These are phyloP conservation scores for Fusarium ambrosium DNA, from an alignment of 2,329 filamentous ascomycete species.

Conservation along the genomic window DNA sequence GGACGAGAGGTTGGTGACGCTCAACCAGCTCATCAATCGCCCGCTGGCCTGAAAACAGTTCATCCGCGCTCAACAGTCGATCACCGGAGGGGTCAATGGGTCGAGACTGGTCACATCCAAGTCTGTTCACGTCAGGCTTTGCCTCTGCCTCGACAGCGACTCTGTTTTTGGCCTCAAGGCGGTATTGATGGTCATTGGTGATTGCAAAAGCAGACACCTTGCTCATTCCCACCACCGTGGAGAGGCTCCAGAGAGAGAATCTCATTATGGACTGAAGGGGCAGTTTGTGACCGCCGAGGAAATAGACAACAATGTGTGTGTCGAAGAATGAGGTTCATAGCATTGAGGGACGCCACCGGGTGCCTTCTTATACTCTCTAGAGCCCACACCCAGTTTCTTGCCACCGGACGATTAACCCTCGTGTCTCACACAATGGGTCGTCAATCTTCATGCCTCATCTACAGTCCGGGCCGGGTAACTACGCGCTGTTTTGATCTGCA, in stretches of 20 bases:
- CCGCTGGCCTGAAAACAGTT: slow-evolving; percentile 48
- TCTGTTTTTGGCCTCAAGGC: background rate
- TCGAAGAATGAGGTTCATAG: background rate
- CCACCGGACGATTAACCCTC: too few relatives aligned
- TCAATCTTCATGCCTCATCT: background rate
- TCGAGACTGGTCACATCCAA: slow-evolving; percentile 47
- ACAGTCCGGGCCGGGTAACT: background rate
- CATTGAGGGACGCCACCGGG: background rate
- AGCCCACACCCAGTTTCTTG: too few relatives aligned
- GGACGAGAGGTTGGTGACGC: slow-evolving; percentile 65
- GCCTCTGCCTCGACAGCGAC: background rate
- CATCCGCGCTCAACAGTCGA: slow-evolving; percentile 42
- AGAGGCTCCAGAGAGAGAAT: background rate
- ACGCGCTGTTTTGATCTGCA: background rate
- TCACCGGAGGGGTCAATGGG: slow-evolving; percentile 47
- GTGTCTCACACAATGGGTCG: background rate
- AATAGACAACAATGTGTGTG: too few relatives aligned
- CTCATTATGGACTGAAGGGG: background rate
- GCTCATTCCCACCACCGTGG: background rate
- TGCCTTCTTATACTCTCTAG: background rate
- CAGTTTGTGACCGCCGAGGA: too few relatives aligned
- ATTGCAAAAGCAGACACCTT: background rate
- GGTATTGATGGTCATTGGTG: background rate
- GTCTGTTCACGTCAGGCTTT: background rate
- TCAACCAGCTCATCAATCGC: slow-evolving; percentile 55